Evolutionary conservation across 169 alveolate genomes (phyloP), one percentile per base, ranked within the genome.

Genomic region (Toxoplasma gondii): DNA sequence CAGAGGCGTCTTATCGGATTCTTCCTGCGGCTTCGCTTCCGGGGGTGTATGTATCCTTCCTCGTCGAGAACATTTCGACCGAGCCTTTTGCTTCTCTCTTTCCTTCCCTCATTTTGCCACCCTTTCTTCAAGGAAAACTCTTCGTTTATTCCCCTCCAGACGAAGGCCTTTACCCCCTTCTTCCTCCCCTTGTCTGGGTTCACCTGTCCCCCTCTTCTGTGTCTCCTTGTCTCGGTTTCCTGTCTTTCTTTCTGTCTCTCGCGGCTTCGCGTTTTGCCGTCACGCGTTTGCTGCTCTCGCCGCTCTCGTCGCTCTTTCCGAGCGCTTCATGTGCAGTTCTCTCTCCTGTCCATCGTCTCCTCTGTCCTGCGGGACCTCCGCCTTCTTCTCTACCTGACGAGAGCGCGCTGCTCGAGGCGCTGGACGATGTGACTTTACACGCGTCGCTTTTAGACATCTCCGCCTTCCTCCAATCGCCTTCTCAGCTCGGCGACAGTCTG

Each of bases 121-220:
- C 84, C 9, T 16, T n/a, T n/a, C 27, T 74, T 41, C 38, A 31
- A 1, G 84, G 16, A n/a, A 17, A n/a, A 19, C 45, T 74, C 45
- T 74, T 74, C 84, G 39, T 74, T 41, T 74, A 74, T 53, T 45
- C 86, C 31, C 94, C 94, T 12, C 91, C 94, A 0, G 95, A n/a
- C 27, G 29, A 78, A 36, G 39, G 91, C 44, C 88, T 36, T 22
- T 92, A 83, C 70, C 92, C 95, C 16, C 86, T 92, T 44, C 91
- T 49, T 1, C 86, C 94, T 22, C 94, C 94, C 5, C 74, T 92
- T 19, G 92, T 54, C 16, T 92, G 92, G 95, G 58, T 84, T 10
- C 24, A 7, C 53, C 44, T 36, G 38, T 0, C 70, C 38, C 43
- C 54, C 31, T 54, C 80, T 17, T 44, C 81, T 84, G 22, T 38